Evolutionary conservation across 108 stramenopile species (phyloP).

Genomic region (Craspedostauros australis): DNA sequence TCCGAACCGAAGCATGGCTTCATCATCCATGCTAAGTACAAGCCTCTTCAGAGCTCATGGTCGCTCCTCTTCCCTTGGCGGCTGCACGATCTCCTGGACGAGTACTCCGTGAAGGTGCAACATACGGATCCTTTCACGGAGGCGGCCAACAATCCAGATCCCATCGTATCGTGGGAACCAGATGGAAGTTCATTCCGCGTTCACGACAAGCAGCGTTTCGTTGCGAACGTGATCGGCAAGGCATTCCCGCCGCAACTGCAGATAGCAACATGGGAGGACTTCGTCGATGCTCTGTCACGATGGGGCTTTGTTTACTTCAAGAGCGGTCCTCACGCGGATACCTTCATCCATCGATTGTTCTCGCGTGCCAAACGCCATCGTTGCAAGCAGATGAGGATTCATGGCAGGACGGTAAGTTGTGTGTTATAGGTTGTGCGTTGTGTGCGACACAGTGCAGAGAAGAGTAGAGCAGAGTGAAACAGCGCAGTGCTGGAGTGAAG

Average conservation of each 20-base stretch:
- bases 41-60: no score
- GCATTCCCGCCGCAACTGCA: constrained; percentile 8
- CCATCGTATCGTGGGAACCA: constrained; percentile 4
- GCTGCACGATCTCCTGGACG: constrained; percentile 16
- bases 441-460: no score
- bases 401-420: constrained; percentile 21
- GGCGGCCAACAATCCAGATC: background rate
- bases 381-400: constrained; percentile 21
- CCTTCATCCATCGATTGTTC: constrained; percentile 16
- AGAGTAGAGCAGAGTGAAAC: no score
- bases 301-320: constrained; percentile 28
- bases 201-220: constrained; percentile 4
- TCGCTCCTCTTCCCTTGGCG: constrained; percentile 22
- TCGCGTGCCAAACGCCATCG: constrained; percentile 9
- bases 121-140: no score
- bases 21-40: no score
- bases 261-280: constrained; percentile 4
- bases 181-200: constrained; percentile 18
- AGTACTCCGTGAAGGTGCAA: no score
- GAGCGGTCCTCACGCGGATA: constrained; percentile 11
- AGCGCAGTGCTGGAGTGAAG: no score
- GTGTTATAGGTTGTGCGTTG: no score
- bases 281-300: constrained; percentile 4
- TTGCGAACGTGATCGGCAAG: constrained; percentile 1
- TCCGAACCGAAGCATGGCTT: no score